These are phyloP conservation scores for Aspergillus thermomutatus DNA, from an alignment of 2,329 filamentous ascomycete genomes.

Conservation along the genomic window DNA sequence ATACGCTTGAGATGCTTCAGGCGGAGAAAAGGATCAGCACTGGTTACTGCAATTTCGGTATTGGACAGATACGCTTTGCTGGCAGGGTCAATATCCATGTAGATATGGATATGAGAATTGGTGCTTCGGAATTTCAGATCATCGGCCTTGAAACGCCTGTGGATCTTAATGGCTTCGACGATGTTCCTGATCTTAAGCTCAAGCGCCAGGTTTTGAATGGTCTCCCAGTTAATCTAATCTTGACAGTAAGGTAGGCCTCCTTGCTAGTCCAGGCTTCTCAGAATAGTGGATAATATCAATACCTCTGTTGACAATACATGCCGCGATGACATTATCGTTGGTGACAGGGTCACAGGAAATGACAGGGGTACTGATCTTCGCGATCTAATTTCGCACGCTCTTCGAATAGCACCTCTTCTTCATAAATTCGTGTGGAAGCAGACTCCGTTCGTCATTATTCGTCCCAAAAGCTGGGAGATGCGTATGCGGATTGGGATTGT, in stretches of 20 bases:
- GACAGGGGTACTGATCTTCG: slow-evolving; percentile 85
- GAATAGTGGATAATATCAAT: slow-evolving; percentile 80
- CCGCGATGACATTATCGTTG: slow-evolving; percentile 69
- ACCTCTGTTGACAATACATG: slow-evolving; percentile 85
- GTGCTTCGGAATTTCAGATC: slow-evolving; percentile 60
- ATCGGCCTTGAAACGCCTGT: slow-evolving; percentile 69
- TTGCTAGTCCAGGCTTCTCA: slow-evolving; percentile 85
- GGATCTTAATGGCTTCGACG: slow-evolving; percentile 68
- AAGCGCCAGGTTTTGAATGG: slow-evolving; percentile 75
- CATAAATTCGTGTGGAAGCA: slow-evolving; percentile 72
- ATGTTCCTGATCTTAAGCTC: slow-evolving; percentile 75
- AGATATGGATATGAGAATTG: slow-evolving; percentile 64
- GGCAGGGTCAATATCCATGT: slow-evolving; percentile 52
- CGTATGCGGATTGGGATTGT: too few species aligned
- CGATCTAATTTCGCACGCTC: slow-evolving; percentile 65
- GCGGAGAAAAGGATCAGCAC: slow-evolving; percentile 50
- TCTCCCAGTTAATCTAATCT: slow-evolving; percentile 76
- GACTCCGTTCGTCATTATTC: slow-evolving; percentile 69
- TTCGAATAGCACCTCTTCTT: slow-evolving; percentile 61
- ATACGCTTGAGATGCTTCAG: slow-evolving; percentile 82
- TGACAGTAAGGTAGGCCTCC: slow-evolving; percentile 72
- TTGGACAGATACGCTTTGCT: slow-evolving; percentile 36
- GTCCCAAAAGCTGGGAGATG: too few species aligned
- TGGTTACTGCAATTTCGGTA: slow-evolving; percentile 43
- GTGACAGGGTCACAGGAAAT: slow-evolving; percentile 84